Evolutionary conservation across 768 basidiomycete genomes (phyloP), one percentile per base, ranked within the genome.

Genomic region (Tricholoma bakamatsutake): DNA sequence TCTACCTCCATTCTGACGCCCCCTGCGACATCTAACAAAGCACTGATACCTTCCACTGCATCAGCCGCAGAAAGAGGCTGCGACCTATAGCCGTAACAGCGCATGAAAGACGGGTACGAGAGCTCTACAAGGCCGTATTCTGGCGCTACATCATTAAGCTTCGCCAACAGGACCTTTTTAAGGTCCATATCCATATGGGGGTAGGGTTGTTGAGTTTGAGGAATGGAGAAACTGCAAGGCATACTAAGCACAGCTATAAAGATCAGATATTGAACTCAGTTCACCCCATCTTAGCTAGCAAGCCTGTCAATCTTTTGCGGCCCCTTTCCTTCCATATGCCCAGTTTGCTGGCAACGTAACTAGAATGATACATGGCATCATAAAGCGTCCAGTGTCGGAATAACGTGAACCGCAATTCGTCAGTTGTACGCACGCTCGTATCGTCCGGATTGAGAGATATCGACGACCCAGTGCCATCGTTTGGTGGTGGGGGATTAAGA

Each of bases 241-340:
- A 17, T 9, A 46, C 28, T 53, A 12, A 48, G 28, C 27, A 17
- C 4, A 47, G 47, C 21, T 48, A 13, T 34, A 43, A 31, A 8
- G 34, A 15, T 34, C 2, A 15, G 48, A 51, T 15, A 55, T 35
- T 52, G 56, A 56, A 50, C 24, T 54, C 21, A 48, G 72, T 79
- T 59, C 67, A 98, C 94, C 97, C 97, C 93, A 99, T 99, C 76
- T 98, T 98, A 13, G 97, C 97, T 21, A 99, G 75, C 50, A 99
- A 74, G 7, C 96, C 97, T 1, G 88, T 91, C 54, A 99, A 72
- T 60, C 85, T 81, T 68, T 93, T 95, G 58, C 90, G 79, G 18
- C 97, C 97, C 53, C 85, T 81, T 68, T 98, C 96, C 66, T 90
- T 93, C 97, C 97, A 98, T 54, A 96, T 91, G 3, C 93, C 94